Conservation (phyloP, 805 yeast genomes). For the Saturnispora kantuleensis region DNA sequence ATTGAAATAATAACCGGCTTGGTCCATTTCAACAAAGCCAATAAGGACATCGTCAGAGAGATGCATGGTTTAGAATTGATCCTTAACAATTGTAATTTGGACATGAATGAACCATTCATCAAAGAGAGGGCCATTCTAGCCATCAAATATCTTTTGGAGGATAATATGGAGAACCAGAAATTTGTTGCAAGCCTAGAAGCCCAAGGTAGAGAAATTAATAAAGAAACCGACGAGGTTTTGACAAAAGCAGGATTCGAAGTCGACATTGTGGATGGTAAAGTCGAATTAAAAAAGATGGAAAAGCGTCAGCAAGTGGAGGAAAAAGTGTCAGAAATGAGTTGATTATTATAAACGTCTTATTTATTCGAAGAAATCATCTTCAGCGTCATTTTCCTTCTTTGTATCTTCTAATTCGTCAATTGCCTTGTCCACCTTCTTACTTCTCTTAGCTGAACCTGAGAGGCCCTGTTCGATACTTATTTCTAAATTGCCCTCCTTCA, state of each 20-base stretch:
- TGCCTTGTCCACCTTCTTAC: conserved; percentile 9
- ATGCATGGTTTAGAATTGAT: conserved; percentile 61
- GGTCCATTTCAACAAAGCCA: conserved; percentile 37
- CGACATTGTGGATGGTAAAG: conserved; percentile 61
- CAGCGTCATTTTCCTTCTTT: conserved; percentile 16
- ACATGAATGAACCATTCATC: conserved; percentile 78
- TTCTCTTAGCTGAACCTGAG: conserved; percentile 21
- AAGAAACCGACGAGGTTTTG: conserved; percentile 34
- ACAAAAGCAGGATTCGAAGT: conserved; percentile 70
- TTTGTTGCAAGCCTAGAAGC: conserved; percentile 77
- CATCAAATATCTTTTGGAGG: conserved; percentile 53
- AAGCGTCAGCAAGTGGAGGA: conserved; percentile 5
- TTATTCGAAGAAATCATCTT: conserved; percentile 29
- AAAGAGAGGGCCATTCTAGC: conserved; percentile 81
- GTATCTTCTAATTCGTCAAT: conserved; percentile 11
- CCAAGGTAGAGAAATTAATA: conserved; percentile 48
- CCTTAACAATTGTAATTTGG: conserved; percentile 75
- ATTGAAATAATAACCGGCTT: conserved; percentile 59
- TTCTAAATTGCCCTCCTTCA: conserved; percentile 47
- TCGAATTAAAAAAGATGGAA: conserved; percentile 35
- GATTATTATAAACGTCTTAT: background rate
- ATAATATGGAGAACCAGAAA: conserved; percentile 61
- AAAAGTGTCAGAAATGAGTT: conserved; percentile 13
- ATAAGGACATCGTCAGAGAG: conserved; percentile 61
- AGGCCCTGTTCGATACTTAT: conserved; percentile 39